These are phyloP conservation scores for Paramecium caudatum DNA, from an alignment of 73 alveolate genomes.

Conservation along the genomic window DNA sequence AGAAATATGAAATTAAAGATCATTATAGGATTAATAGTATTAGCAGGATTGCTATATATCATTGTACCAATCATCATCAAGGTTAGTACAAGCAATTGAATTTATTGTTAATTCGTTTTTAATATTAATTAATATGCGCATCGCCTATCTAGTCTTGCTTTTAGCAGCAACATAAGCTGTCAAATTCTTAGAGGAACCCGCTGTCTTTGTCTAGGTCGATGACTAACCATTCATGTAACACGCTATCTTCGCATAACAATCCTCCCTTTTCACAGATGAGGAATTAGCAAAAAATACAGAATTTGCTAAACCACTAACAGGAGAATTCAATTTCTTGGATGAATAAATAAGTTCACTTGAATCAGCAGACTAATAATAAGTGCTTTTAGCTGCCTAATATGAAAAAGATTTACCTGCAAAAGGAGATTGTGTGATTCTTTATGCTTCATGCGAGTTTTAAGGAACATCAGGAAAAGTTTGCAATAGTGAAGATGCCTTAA, in stretches of 20 bases:
- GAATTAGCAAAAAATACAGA: conserved; percentile 21
- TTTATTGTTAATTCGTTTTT: conserved; percentile 45
- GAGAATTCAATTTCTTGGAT: neutral
- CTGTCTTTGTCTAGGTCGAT: neutral
- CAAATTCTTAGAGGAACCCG: conserved; percentile 33
- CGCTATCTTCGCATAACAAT: conserved; percentile 26
- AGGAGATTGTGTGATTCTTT: conserved; percentile 67
- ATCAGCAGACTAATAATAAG: neutral
- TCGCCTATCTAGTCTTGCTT: neutral
- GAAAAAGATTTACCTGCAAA: conserved; percentile 61
- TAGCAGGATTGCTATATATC: conserved; percentile 47
- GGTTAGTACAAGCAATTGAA: neutral
- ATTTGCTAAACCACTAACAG: neutral
- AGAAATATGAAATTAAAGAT: conserved; percentile 65
- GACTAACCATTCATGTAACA: conserved; percentile 16
- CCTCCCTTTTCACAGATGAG: neutral
- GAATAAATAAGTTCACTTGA: neutral
- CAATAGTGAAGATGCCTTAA: neutral
- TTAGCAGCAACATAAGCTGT: conserved; percentile 6
- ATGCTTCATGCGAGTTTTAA: conserved; percentile 51
- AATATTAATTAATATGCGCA: conserved; percentile 40
- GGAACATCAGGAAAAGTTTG: conserved; percentile 59
- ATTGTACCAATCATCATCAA: conserved; percentile 30
- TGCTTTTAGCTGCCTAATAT: conserved; percentile 2
- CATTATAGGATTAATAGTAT: neutral